Base-by-base conservation (phyloP, 108 stramenopile species). In the Nitzschia sp. region DNA sequence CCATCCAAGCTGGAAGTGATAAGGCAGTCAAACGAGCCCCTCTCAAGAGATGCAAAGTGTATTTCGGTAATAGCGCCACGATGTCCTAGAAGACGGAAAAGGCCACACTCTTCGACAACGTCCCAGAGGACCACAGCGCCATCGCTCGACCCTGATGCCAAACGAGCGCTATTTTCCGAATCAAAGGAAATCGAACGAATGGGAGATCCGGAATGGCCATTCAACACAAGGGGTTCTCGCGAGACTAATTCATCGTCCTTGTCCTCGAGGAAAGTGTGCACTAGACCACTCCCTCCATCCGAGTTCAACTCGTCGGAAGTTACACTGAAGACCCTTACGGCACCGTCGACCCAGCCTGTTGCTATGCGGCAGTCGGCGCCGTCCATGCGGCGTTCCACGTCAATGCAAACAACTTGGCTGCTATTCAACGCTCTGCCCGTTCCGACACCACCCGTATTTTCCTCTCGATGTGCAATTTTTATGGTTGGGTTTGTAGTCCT, bases 71-170 rank as follows among this genome's bases (percentile, higher is more conserved):
- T 88, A n/a, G 81, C 94, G 27, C 94, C 93, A 27, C 79, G 70
- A 77, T 98, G 97, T 15, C 97, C 98, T 53, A 92, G 72, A 16
- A 99, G 69, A 16, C 97, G 82, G 76, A 84, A 97, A 33, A 96
- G 67, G 45, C 98, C 99, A 1, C 89, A 80, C 84, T 97, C 96
- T 4, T 96, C 89, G 23, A 97, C 81, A 22, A 91, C 63, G 77
- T 99, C 99, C 98, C 98, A 98, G 8, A 99, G 34, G 29, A 98
- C 84, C 23, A 98, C 82, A 34, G 90, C 80, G 8, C 97, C 97
- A 84, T 99, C 82, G 26, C 87, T 78, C 23, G 89, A 92, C 38
- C 94, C 96, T 11, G 84, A 85, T 17, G 90, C 91, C 59, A 95
- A 58, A 47, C 86, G 58, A 53, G 69, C 62, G 4, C 53, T 72